Evolutionary conservation across 108 stramenopile species (phyloP).

Genomic region (Skeletonema menzelii): DNA sequence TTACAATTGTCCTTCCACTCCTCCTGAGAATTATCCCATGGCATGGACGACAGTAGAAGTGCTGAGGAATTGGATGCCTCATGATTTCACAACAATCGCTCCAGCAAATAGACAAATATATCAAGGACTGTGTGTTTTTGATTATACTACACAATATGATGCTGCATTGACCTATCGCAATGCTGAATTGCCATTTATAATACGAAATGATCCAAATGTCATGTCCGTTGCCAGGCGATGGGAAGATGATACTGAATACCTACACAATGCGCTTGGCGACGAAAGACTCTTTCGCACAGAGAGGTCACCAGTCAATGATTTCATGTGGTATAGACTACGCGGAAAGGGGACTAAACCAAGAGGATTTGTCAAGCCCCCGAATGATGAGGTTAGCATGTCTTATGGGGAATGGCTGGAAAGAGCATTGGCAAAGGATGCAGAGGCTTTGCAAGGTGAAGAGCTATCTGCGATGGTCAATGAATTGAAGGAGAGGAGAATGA

Average conservation of each 20-base stretch:
- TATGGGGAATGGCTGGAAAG: constrained; percentile 73
- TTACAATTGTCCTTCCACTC: constrained; percentile 55
- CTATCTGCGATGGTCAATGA: constrained; percentile 8
- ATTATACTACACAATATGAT: constrained; percentile 36
- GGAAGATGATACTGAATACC: constrained; percentile 56
- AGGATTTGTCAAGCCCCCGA: constrained; percentile 46
- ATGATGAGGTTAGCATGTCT: constrained; percentile 49
- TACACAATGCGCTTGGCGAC: constrained; percentile 42
- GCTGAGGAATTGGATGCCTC: constrained; percentile 65
- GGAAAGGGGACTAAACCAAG: background rate
- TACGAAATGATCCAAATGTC: constrained; percentile 73
- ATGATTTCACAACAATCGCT: constrained; percentile 47
- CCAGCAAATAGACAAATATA: constrained; percentile 50
- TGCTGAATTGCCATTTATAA: constrained; percentile 79
- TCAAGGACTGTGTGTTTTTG: constrained; percentile 74
- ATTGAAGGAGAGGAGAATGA: constrained; percentile 33
- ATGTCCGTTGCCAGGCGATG: constrained; percentile 52
- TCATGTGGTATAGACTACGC: constrained; percentile 71
- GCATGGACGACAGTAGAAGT: constrained; percentile 65
- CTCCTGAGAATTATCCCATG: constrained; percentile 57
- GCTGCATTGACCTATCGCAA: constrained; percentile 44
- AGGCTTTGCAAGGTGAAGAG: constrained; percentile 20
- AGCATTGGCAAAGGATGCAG: constrained; percentile 41
- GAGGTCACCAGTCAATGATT: constrained; percentile 67
- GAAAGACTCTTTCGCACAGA: constrained; percentile 48